phyloP scores from a whole-genome alignment of 371 early-diverging fungal species.

The Mucor sp. region DNA sequence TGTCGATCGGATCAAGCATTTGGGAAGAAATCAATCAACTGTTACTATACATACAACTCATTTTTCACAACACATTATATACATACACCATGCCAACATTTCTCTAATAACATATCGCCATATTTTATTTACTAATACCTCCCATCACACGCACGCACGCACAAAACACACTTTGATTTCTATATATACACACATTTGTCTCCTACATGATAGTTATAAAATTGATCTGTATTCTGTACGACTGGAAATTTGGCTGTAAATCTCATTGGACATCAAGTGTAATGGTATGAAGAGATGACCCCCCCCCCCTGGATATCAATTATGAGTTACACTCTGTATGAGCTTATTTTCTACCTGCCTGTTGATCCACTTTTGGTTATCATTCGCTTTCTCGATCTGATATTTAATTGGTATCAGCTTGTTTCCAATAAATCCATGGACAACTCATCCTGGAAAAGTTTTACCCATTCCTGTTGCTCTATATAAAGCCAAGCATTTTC shows the following conservation, averaged over 20 bases:
- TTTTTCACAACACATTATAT: neutral
- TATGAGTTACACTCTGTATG: neutral
- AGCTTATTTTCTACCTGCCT: neutral
- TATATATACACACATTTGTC: conserved; percentile 7
- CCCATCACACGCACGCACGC: neutral
- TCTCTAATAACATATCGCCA: neutral
- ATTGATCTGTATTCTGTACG: neutral
- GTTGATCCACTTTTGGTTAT: neutral
- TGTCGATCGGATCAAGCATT: neutral
- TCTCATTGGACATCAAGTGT: neutral
- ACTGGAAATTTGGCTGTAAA: neutral
- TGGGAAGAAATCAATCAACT: neutral
- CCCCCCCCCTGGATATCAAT: neutral
- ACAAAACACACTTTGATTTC: neutral
- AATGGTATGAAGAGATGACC: no score
- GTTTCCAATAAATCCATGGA: neutral
- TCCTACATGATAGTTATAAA: neutral
- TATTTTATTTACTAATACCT: neutral
- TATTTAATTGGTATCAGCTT: neutral
- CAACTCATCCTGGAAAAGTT: neutral
- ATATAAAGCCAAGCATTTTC: neutral
- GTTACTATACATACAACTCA: neutral
- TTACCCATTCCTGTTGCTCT: neutral
- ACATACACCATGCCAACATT: neutral
- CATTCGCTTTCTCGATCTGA: neutral